These are phyloP conservation scores for Malassezia furfur DNA, from an alignment of 1,284 basidiomycete species.

Conservation along the genomic window DNA sequence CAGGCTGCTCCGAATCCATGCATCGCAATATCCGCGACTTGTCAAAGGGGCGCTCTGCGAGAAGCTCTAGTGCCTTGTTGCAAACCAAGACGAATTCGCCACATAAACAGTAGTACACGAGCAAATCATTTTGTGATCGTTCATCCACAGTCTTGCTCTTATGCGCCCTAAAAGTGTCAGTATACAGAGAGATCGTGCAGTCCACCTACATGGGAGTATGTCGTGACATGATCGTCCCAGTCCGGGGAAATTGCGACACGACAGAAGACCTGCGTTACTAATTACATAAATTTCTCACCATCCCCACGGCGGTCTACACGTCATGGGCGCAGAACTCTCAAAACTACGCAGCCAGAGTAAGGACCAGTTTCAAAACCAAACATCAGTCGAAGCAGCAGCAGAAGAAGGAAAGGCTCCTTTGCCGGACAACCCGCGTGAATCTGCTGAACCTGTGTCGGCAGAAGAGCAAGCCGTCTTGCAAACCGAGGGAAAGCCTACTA, in stretches of 20 bases:
- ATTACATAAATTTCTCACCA: neutral
- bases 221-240: conserved; percentile 12
- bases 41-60: conserved; percentile 34
- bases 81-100: conserved; percentile 42
- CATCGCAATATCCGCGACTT: conserved; percentile 28
- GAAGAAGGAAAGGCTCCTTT: no score
- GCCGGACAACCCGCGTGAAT: no score
- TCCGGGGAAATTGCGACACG: neutral
- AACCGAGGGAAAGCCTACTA: no score
- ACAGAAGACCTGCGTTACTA: neutral
- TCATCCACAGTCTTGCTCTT: no score
- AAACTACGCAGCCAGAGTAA: neutral
- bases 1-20: conserved; percentile 21
- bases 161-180: no score
- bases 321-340: conserved; percentile 10
- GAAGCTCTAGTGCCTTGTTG: conserved; percentile 20
- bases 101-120: conserved; percentile 42
- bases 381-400: no score
- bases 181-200: no score
- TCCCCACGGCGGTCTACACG: neutral
- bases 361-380: neutral
- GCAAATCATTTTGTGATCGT: conserved; percentile 13
- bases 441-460: no score
- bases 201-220: conserved; percentile 1
- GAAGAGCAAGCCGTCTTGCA: no score